Conservation (phyloP, 2,329 filamentous ascomycete species). For the Exophiala sideris region DNA sequence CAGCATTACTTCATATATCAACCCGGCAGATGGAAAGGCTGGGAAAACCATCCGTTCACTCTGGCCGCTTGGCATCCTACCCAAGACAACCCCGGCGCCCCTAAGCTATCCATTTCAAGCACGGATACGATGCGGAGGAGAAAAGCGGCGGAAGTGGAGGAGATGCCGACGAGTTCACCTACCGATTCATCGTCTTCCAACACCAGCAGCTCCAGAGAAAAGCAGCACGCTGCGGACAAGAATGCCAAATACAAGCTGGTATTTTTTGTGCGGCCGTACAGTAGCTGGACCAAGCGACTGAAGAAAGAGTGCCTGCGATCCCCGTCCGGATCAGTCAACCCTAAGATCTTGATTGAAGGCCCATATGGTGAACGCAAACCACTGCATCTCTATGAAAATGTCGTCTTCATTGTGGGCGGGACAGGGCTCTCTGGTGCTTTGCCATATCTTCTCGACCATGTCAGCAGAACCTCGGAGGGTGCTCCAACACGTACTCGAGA, state of each 20-base stretch:
- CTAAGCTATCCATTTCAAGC: background rate
- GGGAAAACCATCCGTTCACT: slow-evolving; percentile 53
- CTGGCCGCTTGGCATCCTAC: slow-evolving; percentile 33
- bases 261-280: slow-evolving; percentile 50
- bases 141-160: background rate
- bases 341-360: slow-evolving; percentile 48
- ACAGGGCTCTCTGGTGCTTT: slow-evolving; percentile 42
- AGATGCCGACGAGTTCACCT: background rate
- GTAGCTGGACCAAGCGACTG: slow-evolving; percentile 49
- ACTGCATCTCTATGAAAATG: slow-evolving; percentile 47
- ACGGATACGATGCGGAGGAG: background rate
- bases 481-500: slow-evolving; percentile 25
- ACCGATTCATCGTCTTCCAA: background rate
- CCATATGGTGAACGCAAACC: slow-evolving; percentile 46
- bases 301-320: slow-evolving; percentile 22
- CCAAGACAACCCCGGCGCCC: background rate
- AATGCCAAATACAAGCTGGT: slow-evolving; percentile 35
- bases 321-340: background rate
- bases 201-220: background rate
- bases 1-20: slow-evolving; percentile 52
- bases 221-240: background rate
- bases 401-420: slow-evolving; percentile 47
- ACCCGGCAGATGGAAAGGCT: slow-evolving; percentile 42
- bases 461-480: slow-evolving; percentile 19
- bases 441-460: slow-evolving; percentile 40